Base-by-base conservation (phyloP, 75 land plant genomes). In the Sequoia sempervirens region DNA sequence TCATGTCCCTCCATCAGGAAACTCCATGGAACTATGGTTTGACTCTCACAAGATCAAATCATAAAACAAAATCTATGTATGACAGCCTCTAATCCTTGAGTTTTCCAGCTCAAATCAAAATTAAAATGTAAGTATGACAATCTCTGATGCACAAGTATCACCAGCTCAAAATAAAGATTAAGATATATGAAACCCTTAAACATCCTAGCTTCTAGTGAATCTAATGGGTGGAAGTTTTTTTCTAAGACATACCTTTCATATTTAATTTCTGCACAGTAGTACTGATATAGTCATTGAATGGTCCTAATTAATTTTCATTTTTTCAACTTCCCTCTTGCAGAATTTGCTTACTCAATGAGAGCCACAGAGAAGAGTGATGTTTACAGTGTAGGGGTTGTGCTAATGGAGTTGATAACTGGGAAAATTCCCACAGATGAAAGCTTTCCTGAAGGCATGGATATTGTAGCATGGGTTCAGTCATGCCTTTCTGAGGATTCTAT, bases 341-440 rank as follows among this genome's bases (percentile, higher is more conserved):
- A 95, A 83, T 97, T 90, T 84, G 99, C 98, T 40, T 97, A 93
- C 84, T 86, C 95, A 45, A 83, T 96, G 86, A 92, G 83, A 88
- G 93, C 93, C 47, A 91, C 94, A 54, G 98, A 95, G 84, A 97
- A 95, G 86, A 91, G 92, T 38, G 97, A 96, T 85, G 92, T 95
- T 4, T 96, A 96, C 90, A 93, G 96, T 83, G 89, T 91, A 87
- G 99, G 99, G 2, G 96, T 96, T 15, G 96, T 96, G 68, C 85
- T 96, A 17, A 90, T 96, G 91, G 99, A 96, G 91, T 92, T 96
- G 30, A 90, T 96, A n/a, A 92, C 88, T 54, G 99, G 99, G 8
- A 88, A 88, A 75, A 87, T 90, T 85, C 96, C 97, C 8, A 88
- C 95, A 14, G 94, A 95, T 52, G 84, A 83, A 37, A 90, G 82